phyloP scores from a whole-genome alignment of 495 filamentous ascomycete genomes.

The Penicillium atrosanguineum region DNA sequence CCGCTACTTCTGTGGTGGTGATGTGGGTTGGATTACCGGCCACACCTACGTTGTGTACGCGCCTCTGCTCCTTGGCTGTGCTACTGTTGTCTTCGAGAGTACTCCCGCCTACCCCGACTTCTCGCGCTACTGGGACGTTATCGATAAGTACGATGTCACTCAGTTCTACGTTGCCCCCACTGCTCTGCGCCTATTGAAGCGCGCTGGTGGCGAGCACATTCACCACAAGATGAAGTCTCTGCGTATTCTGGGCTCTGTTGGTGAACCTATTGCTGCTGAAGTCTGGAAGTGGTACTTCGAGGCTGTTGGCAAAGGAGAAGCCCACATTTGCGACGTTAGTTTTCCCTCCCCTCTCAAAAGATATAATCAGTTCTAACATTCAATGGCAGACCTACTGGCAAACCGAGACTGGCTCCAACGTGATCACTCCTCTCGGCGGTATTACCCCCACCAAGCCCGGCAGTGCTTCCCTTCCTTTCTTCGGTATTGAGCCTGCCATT shows the following conservation, averaged over 20 bases:
- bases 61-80: slow-evolving; percentile 84
- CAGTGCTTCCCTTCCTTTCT: slow-evolving; percentile 69
- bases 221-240: slow-evolving; percentile 85
- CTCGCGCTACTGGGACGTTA: slow-evolving; percentile 98
- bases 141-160: slow-evolving; percentile 89
- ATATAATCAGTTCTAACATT: not conserved
- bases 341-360: not conserved
- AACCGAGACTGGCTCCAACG: slow-evolving; percentile 97
- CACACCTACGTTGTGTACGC: slow-evolving; percentile 99
- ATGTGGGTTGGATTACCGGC: slow-evolving; percentile 99
- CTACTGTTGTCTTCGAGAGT: slow-evolving; percentile 98
- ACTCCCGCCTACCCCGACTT: slow-evolving; percentile 97
- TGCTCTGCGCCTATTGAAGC: slow-evolving; percentile 87
- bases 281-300: slow-evolving; percentile 99
- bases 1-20: slow-evolving; percentile 94
- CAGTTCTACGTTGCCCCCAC: slow-evolving; percentile 99
- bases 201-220: slow-evolving; percentile 88
- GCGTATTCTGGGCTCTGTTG: slow-evolving; percentile 88
- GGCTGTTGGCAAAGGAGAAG: slow-evolving; percentile 88
- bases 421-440: slow-evolving; percentile 59
- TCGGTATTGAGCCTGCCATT: slow-evolving; percentile 96
- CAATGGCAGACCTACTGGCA: slow-evolving; percentile 92
- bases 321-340: slow-evolving; percentile 92
- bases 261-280: slow-evolving; percentile 96
- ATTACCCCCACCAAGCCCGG: slow-evolving; percentile 57